Conservation (phyloP, 2,329 filamentous ascomycete genomes). For the Paracorniculantispora psalliotae region DNA sequence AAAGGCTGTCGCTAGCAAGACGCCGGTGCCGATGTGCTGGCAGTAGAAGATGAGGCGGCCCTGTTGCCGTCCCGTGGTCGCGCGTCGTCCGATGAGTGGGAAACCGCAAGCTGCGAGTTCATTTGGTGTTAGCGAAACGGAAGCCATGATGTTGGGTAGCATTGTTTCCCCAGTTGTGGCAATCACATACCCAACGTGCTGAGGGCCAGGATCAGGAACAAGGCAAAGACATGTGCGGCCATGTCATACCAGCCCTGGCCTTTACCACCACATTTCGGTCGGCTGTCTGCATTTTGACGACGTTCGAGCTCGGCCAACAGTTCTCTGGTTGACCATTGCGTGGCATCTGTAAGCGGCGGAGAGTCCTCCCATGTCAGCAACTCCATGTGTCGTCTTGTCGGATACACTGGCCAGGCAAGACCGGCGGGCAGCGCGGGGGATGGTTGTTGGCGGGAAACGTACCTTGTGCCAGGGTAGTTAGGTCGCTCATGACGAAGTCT, state of each 20-base stretch:
- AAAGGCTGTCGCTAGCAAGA: constrained; percentile 81
- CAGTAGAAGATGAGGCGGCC: constrained; percentile 59
- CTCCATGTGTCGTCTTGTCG: background rate
- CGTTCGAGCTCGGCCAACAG: constrained; percentile 49
- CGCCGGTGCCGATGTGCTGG: constrained; percentile 75
- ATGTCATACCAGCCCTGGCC: constrained; percentile 58
- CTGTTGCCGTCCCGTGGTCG: constrained; percentile 53
- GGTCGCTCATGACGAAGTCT: constrained; percentile 5
- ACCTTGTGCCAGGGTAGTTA: constrained; percentile 4
- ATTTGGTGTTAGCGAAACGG: constrained; percentile 8
- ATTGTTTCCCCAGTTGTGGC: no score
- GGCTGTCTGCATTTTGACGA: constrained; percentile 35
- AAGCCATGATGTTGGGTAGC: background rate
- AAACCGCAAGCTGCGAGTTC: constrained; percentile 53
- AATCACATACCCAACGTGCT: constrained; percentile 49
- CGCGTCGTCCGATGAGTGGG: constrained; percentile 58
- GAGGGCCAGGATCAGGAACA: constrained; percentile 59
- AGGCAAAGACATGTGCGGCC: constrained; percentile 60
- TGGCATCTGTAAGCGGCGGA: constrained; percentile 22
- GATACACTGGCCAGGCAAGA: background rate
- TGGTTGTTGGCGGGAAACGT: background rate
- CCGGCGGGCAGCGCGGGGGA: background rate
- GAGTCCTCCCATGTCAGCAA: background rate
- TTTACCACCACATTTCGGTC: constrained; percentile 49
- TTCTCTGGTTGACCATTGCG: constrained; percentile 45